Percentiles rank a stretch among this genome's conserved stretches.
phyloP scores from a whole-genome alignment of 108 stramenopile species.

The Cyclostephanos tholiformis region DNA sequence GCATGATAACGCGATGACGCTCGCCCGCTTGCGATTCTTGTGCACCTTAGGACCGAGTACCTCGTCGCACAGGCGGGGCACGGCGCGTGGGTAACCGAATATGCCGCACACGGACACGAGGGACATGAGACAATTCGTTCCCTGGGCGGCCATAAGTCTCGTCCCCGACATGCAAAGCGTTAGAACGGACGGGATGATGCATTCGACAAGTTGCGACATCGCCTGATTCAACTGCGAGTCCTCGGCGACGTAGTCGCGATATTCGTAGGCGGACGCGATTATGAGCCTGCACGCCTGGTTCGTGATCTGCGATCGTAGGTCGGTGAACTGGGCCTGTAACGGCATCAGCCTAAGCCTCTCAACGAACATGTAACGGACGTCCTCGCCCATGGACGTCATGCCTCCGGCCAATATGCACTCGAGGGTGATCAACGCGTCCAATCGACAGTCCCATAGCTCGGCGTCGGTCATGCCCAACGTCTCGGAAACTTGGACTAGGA shows the following conservation, averaged over 20 bases:
- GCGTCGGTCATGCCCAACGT: slow-evolving; percentile 31
- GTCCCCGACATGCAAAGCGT: slow-evolving; percentile 42
- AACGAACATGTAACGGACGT: slow-evolving; percentile 39
- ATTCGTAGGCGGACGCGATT: slow-evolving; percentile 30
- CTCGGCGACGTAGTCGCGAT: slow-evolving; percentile 24
- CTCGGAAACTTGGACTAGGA: slow-evolving; percentile 24
- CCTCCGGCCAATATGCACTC: slow-evolving; percentile 52
- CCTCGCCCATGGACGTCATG: slow-evolving; percentile 6
- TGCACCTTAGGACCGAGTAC: slow-evolving; percentile 48
- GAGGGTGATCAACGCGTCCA: slow-evolving; percentile 38
- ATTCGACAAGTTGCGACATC: slow-evolving; percentile 41
- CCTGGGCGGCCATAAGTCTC: slow-evolving; percentile 51
- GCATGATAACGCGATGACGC: slow-evolving; percentile 35
- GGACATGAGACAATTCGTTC: slow-evolving; percentile 35
- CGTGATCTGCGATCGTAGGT: slow-evolving; percentile 55
- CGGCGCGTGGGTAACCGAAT: slow-evolving; percentile 26
- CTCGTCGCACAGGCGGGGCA: slow-evolving; percentile 39
- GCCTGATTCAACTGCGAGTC: slow-evolving; percentile 24
- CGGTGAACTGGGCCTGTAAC: slow-evolving; percentile 43
- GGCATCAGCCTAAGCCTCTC: slow-evolving; percentile 48
- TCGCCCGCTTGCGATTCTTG: slow-evolving; percentile 40
- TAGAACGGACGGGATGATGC: slow-evolving; percentile 39
- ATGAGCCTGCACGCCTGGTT: slow-evolving; percentile 40
- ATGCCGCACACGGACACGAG: slow-evolving; percentile 31
- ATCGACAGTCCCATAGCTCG: slow-evolving; percentile 49